These are phyloP conservation scores for Penicillium sp. DNA, from an alignment of 2,329 filamentous ascomycete species.

Conservation along the genomic window DNA sequence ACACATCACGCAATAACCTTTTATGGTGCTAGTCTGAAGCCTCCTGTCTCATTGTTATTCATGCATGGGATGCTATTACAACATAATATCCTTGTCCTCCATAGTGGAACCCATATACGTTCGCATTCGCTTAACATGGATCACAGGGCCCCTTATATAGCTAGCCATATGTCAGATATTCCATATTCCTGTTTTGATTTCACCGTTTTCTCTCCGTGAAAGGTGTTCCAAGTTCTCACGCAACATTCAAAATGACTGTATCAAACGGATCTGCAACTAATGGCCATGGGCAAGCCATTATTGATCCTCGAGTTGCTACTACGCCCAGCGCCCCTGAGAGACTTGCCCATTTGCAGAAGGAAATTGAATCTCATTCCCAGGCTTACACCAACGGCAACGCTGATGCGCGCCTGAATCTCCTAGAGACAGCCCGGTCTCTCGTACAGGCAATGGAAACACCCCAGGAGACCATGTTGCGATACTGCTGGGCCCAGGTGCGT, in stretches of 20 bases:
- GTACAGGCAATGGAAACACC: conserved; percentile 28
- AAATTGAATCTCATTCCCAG: conserved; percentile 15
- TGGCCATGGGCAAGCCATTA: not conserved
- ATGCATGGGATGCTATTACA: not conserved
- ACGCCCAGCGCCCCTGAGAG: conserved; percentile 16
- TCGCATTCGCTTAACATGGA: not conserved
- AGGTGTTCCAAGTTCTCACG: not conserved
- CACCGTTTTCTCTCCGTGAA: not conserved
- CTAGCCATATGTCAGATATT: not conserved
- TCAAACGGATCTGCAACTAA: not conserved
- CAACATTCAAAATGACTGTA: conserved; percentile 2
- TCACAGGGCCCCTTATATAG: not conserved
- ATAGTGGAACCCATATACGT: not conserved
- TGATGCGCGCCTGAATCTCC: conserved; percentile 18
- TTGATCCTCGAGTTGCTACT: conserved; percentile 21
- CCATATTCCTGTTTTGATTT: not conserved
- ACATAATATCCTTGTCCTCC: not conserved
- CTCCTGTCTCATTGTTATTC: not conserved
- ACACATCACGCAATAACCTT: not conserved
- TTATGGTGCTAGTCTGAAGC: not conserved
- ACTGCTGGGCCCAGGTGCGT: conserved; percentile 26
- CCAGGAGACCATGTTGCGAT: conserved; percentile 26
- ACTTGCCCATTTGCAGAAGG: conserved; percentile 15
- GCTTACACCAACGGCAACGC: conserved; percentile 9
- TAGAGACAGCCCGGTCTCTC: conserved; percentile 25